Percentiles rank a stretch among this genome's conserved stretches.
Conservation (phyloP, 148 eudicot species). For the Vaccinium darrowii region DNA sequence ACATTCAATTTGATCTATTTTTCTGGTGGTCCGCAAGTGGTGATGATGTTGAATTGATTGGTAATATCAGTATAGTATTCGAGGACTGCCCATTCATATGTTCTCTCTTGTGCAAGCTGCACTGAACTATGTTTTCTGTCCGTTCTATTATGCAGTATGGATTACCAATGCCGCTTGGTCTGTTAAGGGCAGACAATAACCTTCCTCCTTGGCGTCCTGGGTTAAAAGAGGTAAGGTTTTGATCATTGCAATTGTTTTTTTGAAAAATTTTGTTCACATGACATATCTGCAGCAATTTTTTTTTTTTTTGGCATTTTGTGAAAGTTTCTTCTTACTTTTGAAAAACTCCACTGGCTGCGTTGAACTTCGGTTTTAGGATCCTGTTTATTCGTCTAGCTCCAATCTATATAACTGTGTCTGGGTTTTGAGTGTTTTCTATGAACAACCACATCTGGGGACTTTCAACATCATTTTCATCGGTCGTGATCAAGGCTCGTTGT, state of each 20-base stretch:
- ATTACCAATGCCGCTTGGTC: constrained; percentile 74
- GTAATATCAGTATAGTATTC: neutral
- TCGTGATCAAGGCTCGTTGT: neutral
- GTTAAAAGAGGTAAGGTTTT: constrained; percentile 71
- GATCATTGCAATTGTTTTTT: constrained; percentile 4
- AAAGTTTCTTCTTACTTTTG: neutral
- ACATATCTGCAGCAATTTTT: neutral
- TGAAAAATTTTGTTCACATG: neutral
- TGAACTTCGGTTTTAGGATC: neutral
- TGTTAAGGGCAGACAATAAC: constrained; percentile 94
- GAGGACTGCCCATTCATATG: neutral
- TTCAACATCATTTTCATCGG: neutral
- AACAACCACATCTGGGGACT: neutral
- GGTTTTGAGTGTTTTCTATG: neutral
- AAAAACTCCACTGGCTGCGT: neutral
- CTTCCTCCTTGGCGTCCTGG: constrained; percentile 99
- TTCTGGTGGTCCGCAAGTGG: neutral
- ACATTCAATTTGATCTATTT: neutral
- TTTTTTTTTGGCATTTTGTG: neutral
- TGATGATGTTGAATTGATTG: neutral
- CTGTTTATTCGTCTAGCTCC: neutral
- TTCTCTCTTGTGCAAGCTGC: neutral
- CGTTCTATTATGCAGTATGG: constrained; percentile 64
- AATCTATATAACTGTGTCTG: neutral
- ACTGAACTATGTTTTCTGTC: neutral